Base-by-base conservation (phyloP, 2,329 filamentous ascomycete genomes). In the Fonsecaea monophora region DNA sequence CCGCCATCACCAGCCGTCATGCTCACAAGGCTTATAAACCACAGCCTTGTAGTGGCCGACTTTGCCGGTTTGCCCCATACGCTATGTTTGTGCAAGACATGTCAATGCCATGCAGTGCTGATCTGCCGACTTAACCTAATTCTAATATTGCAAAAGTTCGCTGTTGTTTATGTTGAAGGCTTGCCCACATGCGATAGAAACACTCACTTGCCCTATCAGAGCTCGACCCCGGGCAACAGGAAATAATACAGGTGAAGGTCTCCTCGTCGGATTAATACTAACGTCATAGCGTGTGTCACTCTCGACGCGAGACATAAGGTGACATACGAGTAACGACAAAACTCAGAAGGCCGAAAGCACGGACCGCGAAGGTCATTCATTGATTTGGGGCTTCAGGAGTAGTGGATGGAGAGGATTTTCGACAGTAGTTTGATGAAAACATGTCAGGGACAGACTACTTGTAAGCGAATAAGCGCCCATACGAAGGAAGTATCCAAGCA, bases 381-480 rank as follows among this genome's bases (percentile, higher is more conserved):
- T 25, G 25, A 38, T 38, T 38, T 38, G 37, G 9, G 7, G 25
- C 25, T 25, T 25, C 25, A 13, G 40, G 15, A 21, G 4, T 9
- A 21, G 40, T 45, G 40, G 40, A 45, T 45, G 40, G 7, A 38
- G n/a, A 45, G 40, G 40, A 18, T 18, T 45, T 18, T 25, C 25
- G 15, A 18, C 40, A 45, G 15, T 4, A 8, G 15, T 18, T 21
- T 3, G 8, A 10, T 13, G 25, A 25, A 12, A 6, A 50, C 45
- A 25, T 25, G 45, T 25, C 45, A 50, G 45, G 45, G n/a, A 50
- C 45, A 10, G 5, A 6, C 45, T 25, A 25, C 25, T 25, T 25
- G 25, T 50, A 50, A 50, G 45, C 45, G 45, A 50, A 25, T 50
- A 50, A 50, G 45, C 45, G 45, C 45, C 45, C 10, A 5, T 21